These are phyloP conservation scores for Ascochyta fabae DNA, from an alignment of 2,329 filamentous ascomycete species.

Conservation along the genomic window DNA sequence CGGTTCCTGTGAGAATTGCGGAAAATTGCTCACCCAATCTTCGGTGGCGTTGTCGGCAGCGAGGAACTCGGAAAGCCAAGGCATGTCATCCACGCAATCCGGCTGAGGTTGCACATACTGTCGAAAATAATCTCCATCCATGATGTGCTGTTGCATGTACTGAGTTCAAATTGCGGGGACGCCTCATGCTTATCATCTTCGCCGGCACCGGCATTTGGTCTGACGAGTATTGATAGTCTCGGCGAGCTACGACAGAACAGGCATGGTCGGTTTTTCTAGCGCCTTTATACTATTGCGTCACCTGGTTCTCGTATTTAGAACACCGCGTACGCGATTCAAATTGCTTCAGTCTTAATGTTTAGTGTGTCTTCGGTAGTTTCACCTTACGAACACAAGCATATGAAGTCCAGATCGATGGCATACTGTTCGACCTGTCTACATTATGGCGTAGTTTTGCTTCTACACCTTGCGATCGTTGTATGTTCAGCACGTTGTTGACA, in stretches of 20 bases:
- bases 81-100: slow-evolving; percentile 1
- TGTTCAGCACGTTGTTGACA: no score
- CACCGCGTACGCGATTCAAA: no score
- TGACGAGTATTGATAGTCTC: not conserved
- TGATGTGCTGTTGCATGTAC: not conserved
- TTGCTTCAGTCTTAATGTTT: no score
- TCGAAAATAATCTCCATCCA: slow-evolving; percentile 8
- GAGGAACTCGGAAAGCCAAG: slow-evolving; percentile 15
- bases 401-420: no score
- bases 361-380: no score
- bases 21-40: slow-evolving; percentile 7
- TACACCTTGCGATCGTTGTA: no score
- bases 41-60: slow-evolving; percentile 6
- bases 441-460: no score
- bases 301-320: no score
- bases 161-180: slow-evolving; percentile 4
- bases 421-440: no score
- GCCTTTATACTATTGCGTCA: not conserved
- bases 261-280: not conserved
- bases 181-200: slow-evolving; percentile 2
- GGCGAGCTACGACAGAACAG: not conserved
- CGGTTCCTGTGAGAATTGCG: not conserved
- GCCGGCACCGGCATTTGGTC: slow-evolving; percentile 15
- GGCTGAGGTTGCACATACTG: slow-evolving; percentile 3
- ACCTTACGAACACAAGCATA: no score